A percentile compares a stretch with the other conserved stretches of the same genome.
Evolutionary conservation across 805 yeast genomes (phyloP).

Genomic region (Tetrapisispora phaffii): DNA sequence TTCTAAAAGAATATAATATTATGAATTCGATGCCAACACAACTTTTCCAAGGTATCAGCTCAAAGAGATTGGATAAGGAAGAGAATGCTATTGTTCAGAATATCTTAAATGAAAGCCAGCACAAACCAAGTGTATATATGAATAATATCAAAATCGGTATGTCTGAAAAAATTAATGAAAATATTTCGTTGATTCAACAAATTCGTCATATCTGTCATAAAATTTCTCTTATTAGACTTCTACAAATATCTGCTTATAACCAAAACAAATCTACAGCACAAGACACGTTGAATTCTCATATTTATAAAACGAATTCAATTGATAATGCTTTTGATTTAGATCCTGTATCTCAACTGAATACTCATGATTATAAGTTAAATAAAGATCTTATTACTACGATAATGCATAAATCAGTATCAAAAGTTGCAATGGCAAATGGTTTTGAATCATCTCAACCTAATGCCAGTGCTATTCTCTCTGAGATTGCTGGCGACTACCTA

Average conservation of each 20-base stretch:
- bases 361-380: constrained; percentile 49
- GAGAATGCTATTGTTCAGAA: constrained; percentile 38
- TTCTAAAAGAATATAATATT: constrained; percentile 75
- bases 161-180: constrained; percentile 48
- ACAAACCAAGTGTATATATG: constrained; percentile 31
- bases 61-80: constrained; percentile 35
- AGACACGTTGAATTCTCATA: constrained; percentile 9
- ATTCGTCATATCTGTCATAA: constrained; percentile 82
- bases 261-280: constrained; percentile 12
- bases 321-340: constrained; percentile 66
- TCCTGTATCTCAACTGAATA: constrained; percentile 62
- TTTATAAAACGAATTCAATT: constrained; percentile 35
- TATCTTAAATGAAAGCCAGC: constrained; percentile 29
- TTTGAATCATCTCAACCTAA: constrained; percentile 73
- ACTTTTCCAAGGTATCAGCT: constrained; percentile 41
- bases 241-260: constrained; percentile 43
- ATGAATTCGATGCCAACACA: constrained; percentile 70
- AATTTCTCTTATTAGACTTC: constrained; percentile 75
- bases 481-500: constrained; percentile 72
- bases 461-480: constrained; percentile 73
- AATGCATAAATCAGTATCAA: constrained; percentile 59
- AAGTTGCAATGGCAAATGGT: constrained; percentile 83
- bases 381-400: constrained; percentile 56
- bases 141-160: constrained; percentile 45
- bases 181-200: constrained; percentile 74